A percentile compares a stretch with the other conserved stretches of the same genome.
Conservation (phyloP, 2,329 filamentous ascomycete genomes). For the Macrophomina phaseolina region DNA sequence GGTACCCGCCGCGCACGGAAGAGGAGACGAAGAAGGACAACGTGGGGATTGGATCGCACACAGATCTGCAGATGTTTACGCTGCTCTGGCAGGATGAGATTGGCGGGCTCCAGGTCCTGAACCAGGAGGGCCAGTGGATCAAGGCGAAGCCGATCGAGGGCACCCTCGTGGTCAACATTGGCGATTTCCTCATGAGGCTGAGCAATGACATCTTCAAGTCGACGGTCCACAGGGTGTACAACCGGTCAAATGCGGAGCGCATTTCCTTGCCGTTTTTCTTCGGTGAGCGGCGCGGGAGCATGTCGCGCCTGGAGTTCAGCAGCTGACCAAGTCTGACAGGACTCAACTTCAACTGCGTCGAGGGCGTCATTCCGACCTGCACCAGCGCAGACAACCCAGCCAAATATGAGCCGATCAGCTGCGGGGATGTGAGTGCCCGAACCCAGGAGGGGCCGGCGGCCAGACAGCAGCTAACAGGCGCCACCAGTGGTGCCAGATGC, state of each 20-base stretch:
- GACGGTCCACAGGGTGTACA: slow-evolving; percentile 53
- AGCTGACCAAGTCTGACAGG: neutral
- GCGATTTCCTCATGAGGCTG: slow-evolving; percentile 59
- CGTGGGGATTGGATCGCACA: slow-evolving; percentile 55
- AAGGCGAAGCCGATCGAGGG: slow-evolving; percentile 5
- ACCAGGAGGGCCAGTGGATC: neutral
- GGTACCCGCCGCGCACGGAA: slow-evolving; percentile 46
- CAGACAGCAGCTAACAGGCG: neutral
- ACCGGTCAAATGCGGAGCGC: slow-evolving; percentile 41
- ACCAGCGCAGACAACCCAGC: slow-evolving; percentile 51
- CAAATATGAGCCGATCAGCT: slow-evolving; percentile 52
- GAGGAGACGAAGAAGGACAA: neutral
- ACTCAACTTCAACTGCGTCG: slow-evolving; percentile 37
- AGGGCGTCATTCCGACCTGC: slow-evolving; percentile 57
- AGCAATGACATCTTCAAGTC: slow-evolving; percentile 58
- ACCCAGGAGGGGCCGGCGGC: too few species aligned
- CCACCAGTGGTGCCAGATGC: slow-evolving; percentile 6
- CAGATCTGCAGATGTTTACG: slow-evolving; percentile 57
- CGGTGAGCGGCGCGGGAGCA: neutral
- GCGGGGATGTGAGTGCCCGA: slow-evolving; percentile 26
- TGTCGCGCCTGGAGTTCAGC: neutral
- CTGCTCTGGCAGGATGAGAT: slow-evolving; percentile 54
- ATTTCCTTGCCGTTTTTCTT: slow-evolving; percentile 65
- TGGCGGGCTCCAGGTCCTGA: slow-evolving; percentile 15
- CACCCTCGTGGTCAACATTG: slow-evolving; percentile 1